Base-by-base conservation (phyloP, 495 filamentous ascomycete species). In the Daldinia concentrica region DNA sequence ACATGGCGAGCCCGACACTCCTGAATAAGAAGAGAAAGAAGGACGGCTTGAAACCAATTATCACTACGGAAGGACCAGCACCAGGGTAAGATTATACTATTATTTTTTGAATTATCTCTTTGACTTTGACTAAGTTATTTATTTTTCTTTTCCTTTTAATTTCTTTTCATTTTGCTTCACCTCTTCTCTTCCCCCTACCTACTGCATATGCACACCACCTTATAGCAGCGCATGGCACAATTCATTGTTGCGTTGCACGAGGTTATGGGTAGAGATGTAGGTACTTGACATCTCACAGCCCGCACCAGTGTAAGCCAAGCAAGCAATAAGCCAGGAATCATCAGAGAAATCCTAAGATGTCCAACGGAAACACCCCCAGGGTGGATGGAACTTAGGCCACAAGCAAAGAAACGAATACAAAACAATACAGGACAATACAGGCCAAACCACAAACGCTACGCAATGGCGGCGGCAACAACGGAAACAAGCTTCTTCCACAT, bases 31-130 rank as follows among this genome's bases (percentile, higher is more conserved):
- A 94, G 85, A 89, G 92, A 83, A 93, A 91, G 87, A 94, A 93
- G 84, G 91, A 92, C 68, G 92, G 93, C 63, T 78, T 95, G 75
- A 96, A 95, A 82, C 93, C 93, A 69, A 96, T 96, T 83, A 92
- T 95, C 82, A 96, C 92, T 22, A 94, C 88, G 52, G 93, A 96
- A 69, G 84, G 84, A 64, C 82, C 82, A 60, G 76, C 81, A 55
- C 70, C 81, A 69, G 79, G 76, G 79, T 83, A 84, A 74, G 80
- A 52, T 66, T 64, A 45, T 45, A 48, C 43, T 22, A 14, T 48
- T 48, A 24, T 48, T 48, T 48, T 48, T 48, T 1, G 17, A 11
- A 12, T 48, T 48, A 24, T 48, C 43, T 48, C 19, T 12, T 0
- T 14, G 17, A 48, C 43, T 48, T 54, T 14, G 19, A 14, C 6